Conservation (phyloP, 345 rosid species). For the Hevea brasiliensis region DNA sequence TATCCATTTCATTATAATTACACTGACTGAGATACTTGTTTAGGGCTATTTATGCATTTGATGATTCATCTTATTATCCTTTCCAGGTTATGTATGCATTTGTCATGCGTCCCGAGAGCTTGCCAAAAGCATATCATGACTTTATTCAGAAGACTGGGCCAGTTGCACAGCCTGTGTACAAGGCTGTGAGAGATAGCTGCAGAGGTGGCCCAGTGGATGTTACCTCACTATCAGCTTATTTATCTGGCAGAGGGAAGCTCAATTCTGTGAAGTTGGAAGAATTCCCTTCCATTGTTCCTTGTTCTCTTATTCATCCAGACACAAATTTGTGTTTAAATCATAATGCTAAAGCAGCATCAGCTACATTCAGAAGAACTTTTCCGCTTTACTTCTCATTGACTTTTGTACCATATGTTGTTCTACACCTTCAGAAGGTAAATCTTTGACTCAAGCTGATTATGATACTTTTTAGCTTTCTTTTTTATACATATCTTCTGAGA, state of each 20-base stretch:
- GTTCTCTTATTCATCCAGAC: slow-evolving; percentile 87
- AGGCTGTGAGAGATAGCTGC: slow-evolving; percentile 89
- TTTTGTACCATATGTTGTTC: slow-evolving; percentile 93
- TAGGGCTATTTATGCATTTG: not conserved
- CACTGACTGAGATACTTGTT: slow-evolving; percentile 1
- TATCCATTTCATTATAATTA: not conserved
- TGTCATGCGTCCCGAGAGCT: slow-evolving; percentile 66
- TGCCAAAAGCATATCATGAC: slow-evolving; percentile 91
- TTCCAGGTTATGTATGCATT: slow-evolving; percentile 44
- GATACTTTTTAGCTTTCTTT: not conserved
- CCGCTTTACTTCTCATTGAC: slow-evolving; percentile 97
- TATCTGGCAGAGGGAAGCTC: slow-evolving; percentile 49
- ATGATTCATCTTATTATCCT: not conserved
- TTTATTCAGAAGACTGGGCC: slow-evolving; percentile 99
- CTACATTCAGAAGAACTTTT: slow-evolving; percentile 94
- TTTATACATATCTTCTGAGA: slow-evolving; percentile 5
- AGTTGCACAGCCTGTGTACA: slow-evolving; percentile 80
- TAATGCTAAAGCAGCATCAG: slow-evolving; percentile 81
- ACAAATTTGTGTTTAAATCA: slow-evolving; percentile 76
- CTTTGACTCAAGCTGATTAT: slow-evolving; percentile 16
- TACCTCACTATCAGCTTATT: slow-evolving; percentile 65
- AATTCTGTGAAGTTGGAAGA: slow-evolving; percentile 62
- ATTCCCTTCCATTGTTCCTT: slow-evolving; percentile 82
- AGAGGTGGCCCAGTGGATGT: slow-evolving; percentile 84
- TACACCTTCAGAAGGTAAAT: slow-evolving; percentile 83